Conservation (phyloP, 2,329 filamentous ascomycete genomes). For the Tolypocladium tundrense region DNA sequence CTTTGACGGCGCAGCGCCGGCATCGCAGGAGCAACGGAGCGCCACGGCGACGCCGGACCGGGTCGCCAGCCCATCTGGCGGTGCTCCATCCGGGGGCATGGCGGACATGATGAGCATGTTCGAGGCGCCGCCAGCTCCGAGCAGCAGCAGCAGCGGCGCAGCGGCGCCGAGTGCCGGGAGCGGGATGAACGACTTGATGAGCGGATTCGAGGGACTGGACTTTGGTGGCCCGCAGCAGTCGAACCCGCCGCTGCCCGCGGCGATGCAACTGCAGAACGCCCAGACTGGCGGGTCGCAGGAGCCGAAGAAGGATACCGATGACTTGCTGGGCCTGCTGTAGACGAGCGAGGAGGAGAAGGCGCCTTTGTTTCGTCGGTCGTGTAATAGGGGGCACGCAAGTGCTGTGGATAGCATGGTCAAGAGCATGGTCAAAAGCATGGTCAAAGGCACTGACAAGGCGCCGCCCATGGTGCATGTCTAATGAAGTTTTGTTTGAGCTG, state of each 20-base stretch:
- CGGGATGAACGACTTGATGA: conserved; percentile 80
- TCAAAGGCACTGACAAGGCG: neutral
- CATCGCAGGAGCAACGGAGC: conserved; percentile 58
- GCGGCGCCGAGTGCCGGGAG: conserved; percentile 29
- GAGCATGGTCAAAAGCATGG: neutral
- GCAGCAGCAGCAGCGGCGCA: conserved; percentile 20
- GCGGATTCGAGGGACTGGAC: conserved; percentile 75
- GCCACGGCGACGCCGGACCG: conserved; percentile 56
- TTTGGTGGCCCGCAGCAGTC: conserved; percentile 44
- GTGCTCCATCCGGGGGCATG: conserved; percentile 35
- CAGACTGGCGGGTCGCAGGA: conserved; percentile 24
- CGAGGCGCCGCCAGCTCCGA: conserved; percentile 50
- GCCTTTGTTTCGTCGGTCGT: neutral
- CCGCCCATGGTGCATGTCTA: neutral
- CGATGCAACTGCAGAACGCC: conserved; percentile 41
- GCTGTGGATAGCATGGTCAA: neutral
- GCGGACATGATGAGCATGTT: conserved; percentile 62
- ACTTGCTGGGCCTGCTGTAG: conserved; percentile 40
- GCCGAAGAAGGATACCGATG: conserved; percentile 49
- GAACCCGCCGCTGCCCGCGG: conserved; percentile 54
- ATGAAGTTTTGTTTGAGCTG: neutral
- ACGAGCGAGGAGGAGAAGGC: conserved; percentile 3
- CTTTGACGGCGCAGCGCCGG: conserved; percentile 86
- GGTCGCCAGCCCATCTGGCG: conserved; percentile 50
- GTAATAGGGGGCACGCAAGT: neutral